Conservation (phyloP, 2,329 filamentous ascomycete species). For the Microcyclospora tardicrescens region DNA sequence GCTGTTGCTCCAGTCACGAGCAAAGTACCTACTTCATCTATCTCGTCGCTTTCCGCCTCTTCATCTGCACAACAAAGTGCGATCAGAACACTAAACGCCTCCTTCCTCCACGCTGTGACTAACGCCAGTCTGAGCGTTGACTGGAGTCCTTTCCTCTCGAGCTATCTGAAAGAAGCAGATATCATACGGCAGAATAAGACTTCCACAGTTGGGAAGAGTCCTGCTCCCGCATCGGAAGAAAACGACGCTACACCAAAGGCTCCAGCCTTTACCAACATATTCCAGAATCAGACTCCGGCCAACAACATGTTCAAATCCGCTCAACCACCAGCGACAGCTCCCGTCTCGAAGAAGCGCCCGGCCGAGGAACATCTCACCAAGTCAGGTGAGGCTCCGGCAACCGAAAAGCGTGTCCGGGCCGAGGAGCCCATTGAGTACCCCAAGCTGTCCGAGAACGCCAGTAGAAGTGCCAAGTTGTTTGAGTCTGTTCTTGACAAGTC, state of each 20-base stretch:
- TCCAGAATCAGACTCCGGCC: conserved; percentile 8
- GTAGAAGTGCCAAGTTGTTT: conserved; percentile 20
- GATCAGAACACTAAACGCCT: no score
- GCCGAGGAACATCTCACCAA: conserved; percentile 12
- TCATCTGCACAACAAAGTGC: no score
- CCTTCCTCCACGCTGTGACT: no score
- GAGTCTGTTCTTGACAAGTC: conserved; percentile 17
- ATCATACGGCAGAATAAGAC: no score
- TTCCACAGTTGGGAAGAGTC: no score
- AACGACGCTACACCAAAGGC: background rate
- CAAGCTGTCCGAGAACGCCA: conserved; percentile 18
- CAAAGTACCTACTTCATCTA: no score
- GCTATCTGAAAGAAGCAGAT: no score
- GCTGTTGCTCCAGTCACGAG: no score
- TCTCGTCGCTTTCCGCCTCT: no score
- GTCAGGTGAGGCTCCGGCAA: conserved; percentile 9
- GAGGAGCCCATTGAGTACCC: conserved; percentile 17
- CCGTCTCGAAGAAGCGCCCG: conserved; percentile 15
- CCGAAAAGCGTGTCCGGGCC: conserved; percentile 19
- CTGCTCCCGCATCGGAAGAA: no score
- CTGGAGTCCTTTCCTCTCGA: no score
- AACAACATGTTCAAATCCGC: conserved; percentile 8
- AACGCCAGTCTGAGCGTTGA: no score
- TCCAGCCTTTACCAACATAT: conserved; percentile 3
- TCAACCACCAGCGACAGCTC: conserved; percentile 16